Base-by-base conservation (phyloP, 2,329 filamentous ascomycete genomes). In the Talaromyces sp. region DNA sequence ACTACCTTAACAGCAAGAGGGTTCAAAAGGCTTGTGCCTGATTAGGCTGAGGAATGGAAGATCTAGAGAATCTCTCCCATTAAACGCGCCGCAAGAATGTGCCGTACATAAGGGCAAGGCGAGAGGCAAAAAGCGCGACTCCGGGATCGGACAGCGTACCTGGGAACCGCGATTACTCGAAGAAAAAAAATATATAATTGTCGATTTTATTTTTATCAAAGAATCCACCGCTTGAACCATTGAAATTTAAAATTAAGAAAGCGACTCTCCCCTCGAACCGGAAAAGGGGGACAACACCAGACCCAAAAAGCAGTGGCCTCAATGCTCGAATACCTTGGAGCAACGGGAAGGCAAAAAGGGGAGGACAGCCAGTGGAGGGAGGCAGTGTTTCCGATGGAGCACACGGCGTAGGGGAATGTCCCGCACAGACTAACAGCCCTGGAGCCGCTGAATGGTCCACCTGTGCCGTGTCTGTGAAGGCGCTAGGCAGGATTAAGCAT, bases 41-140 rank as follows among this genome's bases (percentile, higher is more conserved):
- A 54, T 44, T 50, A 50, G 55, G 60, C 45, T 62, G 52, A 56
- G 48, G 61, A 61, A 61, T 63, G 57, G 61, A 62, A 62, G 59
- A 62, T 63, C 56, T 51, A 57, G 36, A 59, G 54, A 62, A 53
- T 51, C 16, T 39, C 16, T 19, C 17, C 17, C 27, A 46, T 29
- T 36, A 40, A 39, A 37, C 47, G 37, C 47, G 33, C 13, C 45
- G 37, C 35, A 49, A 35, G 47, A 49, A 49, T 49, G 45, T 46
- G 11, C 20, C 9, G 14, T 10, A 20, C 19, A 22, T n/a, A n/a
- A n/a, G 14, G n/a, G 3, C 14, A 30, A 10, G 8, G 16, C 11
- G 5, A 20, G 10, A 44, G 41, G n/a, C 27, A 44, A 33, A 44
- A 32, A 11, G 17, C 14, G 10, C 13, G 30, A 48, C 48, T 49